These are phyloP conservation scores for Oryza officinalis DNA, from an alignment of 176 grass and related monocot genomes.

Conservation along the genomic window DNA sequence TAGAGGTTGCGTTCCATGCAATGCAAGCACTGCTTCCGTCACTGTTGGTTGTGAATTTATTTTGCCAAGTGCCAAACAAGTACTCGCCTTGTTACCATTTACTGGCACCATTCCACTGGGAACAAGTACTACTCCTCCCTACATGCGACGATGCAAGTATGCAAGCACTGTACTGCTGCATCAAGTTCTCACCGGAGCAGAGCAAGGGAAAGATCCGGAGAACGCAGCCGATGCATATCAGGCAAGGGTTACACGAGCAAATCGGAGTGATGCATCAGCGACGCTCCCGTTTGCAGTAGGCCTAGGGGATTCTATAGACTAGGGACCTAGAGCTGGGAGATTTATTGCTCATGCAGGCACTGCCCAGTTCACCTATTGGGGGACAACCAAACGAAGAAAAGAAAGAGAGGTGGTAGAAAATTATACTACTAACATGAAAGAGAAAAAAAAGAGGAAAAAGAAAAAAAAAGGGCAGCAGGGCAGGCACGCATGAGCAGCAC, in stretches of 20 bases:
- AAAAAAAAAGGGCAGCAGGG: not conserved
- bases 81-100: not conserved
- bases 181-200: conserved; percentile 9
- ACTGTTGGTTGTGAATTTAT: not conserved
- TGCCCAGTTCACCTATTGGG: not conserved
- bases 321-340: conserved; percentile 25
- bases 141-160: not conserved
- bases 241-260: conserved; percentile 44
- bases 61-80: not conserved
- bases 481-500: not conserved
- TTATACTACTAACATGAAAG: not conserved
- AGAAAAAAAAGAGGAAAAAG: no score
- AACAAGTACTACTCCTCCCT: not conserved
- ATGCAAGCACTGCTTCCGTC: not conserved
- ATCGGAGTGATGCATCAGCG: conserved; percentile 26
- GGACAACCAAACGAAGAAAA: not conserved
- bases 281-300: not conserved
- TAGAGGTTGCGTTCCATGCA: not conserved
- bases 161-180: not conserved
- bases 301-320: conserved; percentile 7
- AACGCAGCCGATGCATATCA: conserved; percentile 12
- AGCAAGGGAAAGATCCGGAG: conserved; percentile 42
- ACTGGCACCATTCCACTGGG: not conserved
- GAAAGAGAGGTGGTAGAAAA: not conserved
- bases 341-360: conserved; percentile 18